Evolutionary conservation across 192 early-diverging fungal species (phyloP), one percentile per base, ranked within the genome.

Genomic region (Fimicolochytrium jonesii): DNA sequence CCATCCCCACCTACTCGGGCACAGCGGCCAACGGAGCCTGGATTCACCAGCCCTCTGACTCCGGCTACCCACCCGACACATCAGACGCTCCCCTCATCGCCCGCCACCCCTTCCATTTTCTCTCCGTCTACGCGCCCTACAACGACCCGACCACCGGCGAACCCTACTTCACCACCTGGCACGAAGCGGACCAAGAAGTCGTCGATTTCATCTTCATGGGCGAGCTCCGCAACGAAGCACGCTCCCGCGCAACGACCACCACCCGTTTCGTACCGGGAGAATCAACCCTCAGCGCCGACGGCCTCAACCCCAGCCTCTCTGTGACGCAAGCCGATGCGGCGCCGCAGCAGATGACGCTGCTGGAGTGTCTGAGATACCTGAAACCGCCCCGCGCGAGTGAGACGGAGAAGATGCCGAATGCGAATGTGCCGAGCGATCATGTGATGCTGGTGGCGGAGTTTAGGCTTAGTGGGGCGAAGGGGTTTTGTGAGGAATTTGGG

Each of bases 121-220:
- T 29, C 11, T 57, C 52, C 26, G 64, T 48, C 15, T 66, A 66
- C 55, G 53, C 64, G 23, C 64, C 64, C 5, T 58, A 66, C 35
- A n/a, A 33, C 2, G 44, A 66, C 32, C 55, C 54, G n/a, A 17
- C 5, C n/a, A 32, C 41, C 28, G n/a, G 33, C 1, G 39, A 34
- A 53, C 52, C 22, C 6, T 57, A 57, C 45, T 56, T 45, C 28
- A 58, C 64, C 10, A 53, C 54, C 6, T 66, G 53, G 54, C 64
- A 66, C 42, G 64, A 66, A 20, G 17, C 10, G 15, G 56, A 26
- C 15, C 34, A 66, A 33, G 64, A 66, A 29, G 15, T 45, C 3
- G 44, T 66, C 5, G 64, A 66, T 48, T 66, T 48, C 54, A 66
- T 66, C 35, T 58, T 57, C 26, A 49, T 28, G 35, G 53, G 54